Percentiles rank a stretch among this genome's conserved stretches.
These are phyloP conservation scores for Penicillium angulare DNA, from an alignment of 495 filamentous ascomycete genomes.

Conservation along the genomic window DNA sequence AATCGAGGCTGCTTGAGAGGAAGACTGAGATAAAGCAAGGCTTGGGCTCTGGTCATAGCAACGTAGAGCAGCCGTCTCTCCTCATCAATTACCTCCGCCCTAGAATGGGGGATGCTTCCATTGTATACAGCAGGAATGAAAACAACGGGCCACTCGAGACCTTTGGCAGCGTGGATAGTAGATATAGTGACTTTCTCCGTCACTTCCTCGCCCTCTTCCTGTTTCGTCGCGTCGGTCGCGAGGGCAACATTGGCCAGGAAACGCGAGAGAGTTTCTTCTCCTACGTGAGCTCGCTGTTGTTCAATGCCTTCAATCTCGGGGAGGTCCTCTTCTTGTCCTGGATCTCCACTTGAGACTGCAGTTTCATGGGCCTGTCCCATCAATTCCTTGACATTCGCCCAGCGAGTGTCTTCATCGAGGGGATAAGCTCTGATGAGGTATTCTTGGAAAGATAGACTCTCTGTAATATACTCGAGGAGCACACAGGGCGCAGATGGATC, in stretches of 20 bases:
- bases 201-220: conserved; percentile 45
- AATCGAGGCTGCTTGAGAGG: conserved; percentile 63
- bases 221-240: conserved; percentile 67
- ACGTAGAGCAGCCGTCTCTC: conserved; percentile 92
- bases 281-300: conserved; percentile 56
- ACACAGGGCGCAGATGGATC: conserved; percentile 58
- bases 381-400: conserved; percentile 92
- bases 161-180: conserved; percentile 96
- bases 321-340: conserved; percentile 62
- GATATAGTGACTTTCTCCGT: conserved; percentile 81
- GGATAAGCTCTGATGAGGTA: conserved; percentile 69
- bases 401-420: conserved; percentile 76
- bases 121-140: conserved; percentile 92
- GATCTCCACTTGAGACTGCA: conserved; percentile 24
- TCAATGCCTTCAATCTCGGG: conserved; percentile 74
- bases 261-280: conserved; percentile 67
- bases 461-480: conserved; percentile 72
- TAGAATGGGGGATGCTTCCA: conserved; percentile 91
- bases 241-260: conserved; percentile 91
- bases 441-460: conserved; percentile 68
- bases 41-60: conserved; percentile 94
- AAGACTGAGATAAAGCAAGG: conserved; percentile 85
- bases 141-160: conserved; percentile 95
- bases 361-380: conserved; percentile 72
- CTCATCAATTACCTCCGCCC: conserved; percentile 86